Evolutionary conservation across 106 monocot genomes (phyloP), one percentile per base, ranked within the genome.

Genomic region (Apostasia ramifera): DNA sequence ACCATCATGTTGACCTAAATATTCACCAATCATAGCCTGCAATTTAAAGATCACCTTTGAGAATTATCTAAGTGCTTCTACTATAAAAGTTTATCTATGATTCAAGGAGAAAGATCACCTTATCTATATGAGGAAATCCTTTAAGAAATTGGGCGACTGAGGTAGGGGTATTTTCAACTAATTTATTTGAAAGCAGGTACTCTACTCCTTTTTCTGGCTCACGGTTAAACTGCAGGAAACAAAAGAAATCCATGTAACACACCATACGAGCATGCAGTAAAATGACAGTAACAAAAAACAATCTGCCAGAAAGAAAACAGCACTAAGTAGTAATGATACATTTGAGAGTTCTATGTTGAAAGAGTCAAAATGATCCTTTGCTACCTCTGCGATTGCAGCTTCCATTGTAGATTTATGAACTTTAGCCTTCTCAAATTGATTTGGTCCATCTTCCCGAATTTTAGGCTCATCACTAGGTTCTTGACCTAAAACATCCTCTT

Each of bases 401-500:
- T 86, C 95, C 76, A 91, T 57, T 57, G 88, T 91, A 47, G 91
- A 95, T 80, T 95, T 95, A 78, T 95, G 95, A 84, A 88, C 95
- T 86, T 95, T 95, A 44, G 88, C 88, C 71, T 85, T 97, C 73
- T 97, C 89, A 81, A 92, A 92, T 56, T 97, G 84, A 77, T 77
- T 86, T 40, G 77, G 67, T 43, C 77, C 86, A 75, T 85, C 91
- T 70, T 86, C 92, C 67, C 72, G 67, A 51, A 11, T 81, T 80
- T 75, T 86, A 55, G 73, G 53, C 10, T 85, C 87, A n/a, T 85
- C 82, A 63, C 41, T 45, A 15, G 66, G 40, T 53, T 77, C 81
- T 58, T 53, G 77, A 43, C 71, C 15, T 43, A 61, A 88, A 70
- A 73, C 76, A 7, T 90, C 84, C 49, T 84, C 83, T 67, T 88